phyloP scores from a whole-genome alignment of 345 rosid genomes.

The Hypericum androsaemum region DNA sequence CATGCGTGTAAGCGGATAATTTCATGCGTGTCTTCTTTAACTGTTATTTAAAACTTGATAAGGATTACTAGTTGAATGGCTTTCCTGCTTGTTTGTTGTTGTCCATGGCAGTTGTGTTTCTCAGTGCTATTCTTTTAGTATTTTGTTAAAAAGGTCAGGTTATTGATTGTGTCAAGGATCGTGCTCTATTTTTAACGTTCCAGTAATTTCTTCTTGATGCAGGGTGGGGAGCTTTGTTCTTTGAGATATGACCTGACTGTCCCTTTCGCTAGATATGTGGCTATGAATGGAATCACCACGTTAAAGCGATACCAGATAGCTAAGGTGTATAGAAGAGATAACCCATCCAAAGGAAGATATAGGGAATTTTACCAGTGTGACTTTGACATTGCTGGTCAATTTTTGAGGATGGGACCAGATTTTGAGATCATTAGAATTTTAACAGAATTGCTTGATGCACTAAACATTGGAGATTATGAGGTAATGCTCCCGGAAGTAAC shows the following conservation, averaged over 20 bases:
- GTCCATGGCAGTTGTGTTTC: no score
- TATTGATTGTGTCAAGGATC: not conserved
- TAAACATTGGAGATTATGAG: conserved; percentile 82
- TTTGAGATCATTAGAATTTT: conserved; percentile 65
- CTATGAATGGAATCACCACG: conserved; percentile 77
- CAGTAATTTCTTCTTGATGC: conserved; percentile 9
- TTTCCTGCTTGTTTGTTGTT: no score
- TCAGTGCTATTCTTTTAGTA: no score
- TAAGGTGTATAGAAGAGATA: conserved; percentile 86
- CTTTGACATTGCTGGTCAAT: conserved; percentile 87
- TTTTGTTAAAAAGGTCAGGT: no score
- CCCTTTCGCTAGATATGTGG: conserved; percentile 88
- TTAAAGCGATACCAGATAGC: conserved; percentile 84
- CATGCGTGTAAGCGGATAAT: not conserved
- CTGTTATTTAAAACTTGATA: no score
- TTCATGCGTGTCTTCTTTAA: no score
- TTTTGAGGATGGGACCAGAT: conserved; percentile 89
- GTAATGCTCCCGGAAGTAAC: conserved; percentile 21
- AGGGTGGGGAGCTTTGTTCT: conserved; percentile 98
- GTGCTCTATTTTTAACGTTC: not conserved
- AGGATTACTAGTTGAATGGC: no score
- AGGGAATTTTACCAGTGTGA: conserved; percentile 98
- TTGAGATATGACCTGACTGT: conserved; percentile 87
- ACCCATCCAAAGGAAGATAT: conserved; percentile 87
- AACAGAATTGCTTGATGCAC: conserved; percentile 70